Conservation (phyloP, 768 basidiomycete species). For the Mycena galopus region DNA sequence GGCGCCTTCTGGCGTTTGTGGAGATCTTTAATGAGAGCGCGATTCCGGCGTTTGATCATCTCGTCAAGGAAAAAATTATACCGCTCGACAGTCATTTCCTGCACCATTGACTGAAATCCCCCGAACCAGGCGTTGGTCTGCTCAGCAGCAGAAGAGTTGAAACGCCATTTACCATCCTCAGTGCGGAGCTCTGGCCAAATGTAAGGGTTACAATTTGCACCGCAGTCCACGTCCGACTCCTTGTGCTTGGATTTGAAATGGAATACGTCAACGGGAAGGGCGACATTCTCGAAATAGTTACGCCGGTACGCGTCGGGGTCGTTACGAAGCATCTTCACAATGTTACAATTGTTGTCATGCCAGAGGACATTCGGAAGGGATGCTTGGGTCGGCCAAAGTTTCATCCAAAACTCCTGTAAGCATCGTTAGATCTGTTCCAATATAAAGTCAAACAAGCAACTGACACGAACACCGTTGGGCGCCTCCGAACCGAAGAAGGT, state of each 20-base stretch:
- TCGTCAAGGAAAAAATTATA: no score
- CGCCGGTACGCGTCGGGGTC: not conserved
- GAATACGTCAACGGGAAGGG: not conserved
- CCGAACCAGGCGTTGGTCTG: no score
- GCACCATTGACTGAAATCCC: no score
- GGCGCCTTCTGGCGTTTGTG: no score
- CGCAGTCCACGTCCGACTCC: not conserved
- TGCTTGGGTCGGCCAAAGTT: not conserved
- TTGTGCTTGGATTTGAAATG: conserved; percentile 10
- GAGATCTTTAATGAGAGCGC: no score
- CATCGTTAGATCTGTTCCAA: not conserved
- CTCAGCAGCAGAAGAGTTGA: no score
- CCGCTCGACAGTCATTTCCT: no score
- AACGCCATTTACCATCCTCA: no score
- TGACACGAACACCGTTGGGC: not conserved
- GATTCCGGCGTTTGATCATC: no score
- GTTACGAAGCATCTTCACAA: not conserved
- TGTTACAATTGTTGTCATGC: not conserved
- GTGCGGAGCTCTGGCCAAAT: not conserved
- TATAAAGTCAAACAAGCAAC: not conserved
- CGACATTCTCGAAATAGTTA: not conserved
- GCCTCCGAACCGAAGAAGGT: conserved; percentile 1
- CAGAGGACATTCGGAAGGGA: not conserved
- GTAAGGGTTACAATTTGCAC: not conserved
- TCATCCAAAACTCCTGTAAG: not conserved